Evolutionary conservation across 2,329 filamentous ascomycete species (phyloP).

Genomic region (Clonostachys byssicola): DNA sequence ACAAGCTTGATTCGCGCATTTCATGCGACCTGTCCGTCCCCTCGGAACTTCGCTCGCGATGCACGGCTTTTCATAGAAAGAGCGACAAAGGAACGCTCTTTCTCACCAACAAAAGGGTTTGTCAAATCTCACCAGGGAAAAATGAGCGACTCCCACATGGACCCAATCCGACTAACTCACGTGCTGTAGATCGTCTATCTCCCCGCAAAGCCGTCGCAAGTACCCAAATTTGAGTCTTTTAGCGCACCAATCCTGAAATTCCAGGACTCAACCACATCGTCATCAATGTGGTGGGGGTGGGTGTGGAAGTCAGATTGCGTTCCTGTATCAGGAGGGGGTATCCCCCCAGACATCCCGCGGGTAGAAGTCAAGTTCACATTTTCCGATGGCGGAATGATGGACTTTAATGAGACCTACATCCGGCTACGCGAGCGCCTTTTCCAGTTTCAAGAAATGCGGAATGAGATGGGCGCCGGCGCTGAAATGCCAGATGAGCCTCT

Average conservation of each 20-base stretch:
- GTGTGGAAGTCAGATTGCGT: slow-evolving; percentile 79
- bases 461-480: slow-evolving; percentile 60
- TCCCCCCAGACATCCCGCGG: slow-evolving; percentile 67
- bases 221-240: slow-evolving; percentile 72
- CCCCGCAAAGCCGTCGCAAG: slow-evolving; percentile 61
- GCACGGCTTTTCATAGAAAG: slow-evolving; percentile 62
- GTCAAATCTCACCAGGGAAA: slow-evolving; percentile 15
- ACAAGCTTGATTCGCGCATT: slow-evolving; percentile 76
- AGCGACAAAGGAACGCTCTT: slow-evolving; percentile 73
- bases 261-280: slow-evolving; percentile 74
- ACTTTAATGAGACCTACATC: slow-evolving; percentile 81
- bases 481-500: slow-evolving; percentile 79
- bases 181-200: slow-evolving; percentile 75
- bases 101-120: slow-evolving; percentile 80
- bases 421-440: slow-evolving; percentile 78
- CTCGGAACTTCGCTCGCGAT: slow-evolving; percentile 55
- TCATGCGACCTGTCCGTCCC: slow-evolving; percentile 70
- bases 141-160: no score
- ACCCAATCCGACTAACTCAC: no score
- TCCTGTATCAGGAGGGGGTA: slow-evolving; percentile 78
- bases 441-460: slow-evolving; percentile 72
- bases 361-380: slow-evolving; percentile 85
- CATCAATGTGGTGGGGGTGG: slow-evolving; percentile 90
- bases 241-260: slow-evolving; percentile 84
- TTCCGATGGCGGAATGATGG: slow-evolving; percentile 91